Percentiles rank a stretch among this genome's conserved stretches.
These are phyloP conservation scores for Mycosphaerelloides madeirae DNA, from an alignment of 2,329 filamentous ascomycete species.

Conservation along the genomic window DNA sequence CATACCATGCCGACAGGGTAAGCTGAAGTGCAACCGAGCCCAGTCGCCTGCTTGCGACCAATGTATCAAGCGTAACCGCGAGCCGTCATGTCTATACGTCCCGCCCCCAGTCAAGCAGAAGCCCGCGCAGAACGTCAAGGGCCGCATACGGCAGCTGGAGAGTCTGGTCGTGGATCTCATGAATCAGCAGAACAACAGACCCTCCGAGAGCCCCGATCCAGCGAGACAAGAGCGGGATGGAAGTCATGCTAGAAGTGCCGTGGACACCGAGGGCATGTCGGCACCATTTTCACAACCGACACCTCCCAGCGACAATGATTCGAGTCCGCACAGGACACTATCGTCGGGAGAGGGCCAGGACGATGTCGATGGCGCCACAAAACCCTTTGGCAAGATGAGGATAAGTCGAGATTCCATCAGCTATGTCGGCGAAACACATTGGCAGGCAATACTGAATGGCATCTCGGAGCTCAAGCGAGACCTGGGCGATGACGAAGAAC, in stretches of 20 bases:
- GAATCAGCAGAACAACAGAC: constrained; percentile 25
- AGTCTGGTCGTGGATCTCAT: constrained; percentile 34
- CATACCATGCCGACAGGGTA: constrained; percentile 33
- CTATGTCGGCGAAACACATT: constrained; percentile 79
- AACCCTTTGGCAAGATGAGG: constrained; percentile 75
- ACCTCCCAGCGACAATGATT: constrained; percentile 29
- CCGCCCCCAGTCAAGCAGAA: constrained; percentile 31
- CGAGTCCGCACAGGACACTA: constrained; percentile 5
- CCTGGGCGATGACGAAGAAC: constrained; percentile 22
- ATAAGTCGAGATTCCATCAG: constrained; percentile 70
- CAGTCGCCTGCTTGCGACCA: constrained; percentile 35
- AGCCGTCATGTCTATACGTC: constrained; percentile 29
- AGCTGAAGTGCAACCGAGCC: constrained; percentile 34
- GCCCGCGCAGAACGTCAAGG: constrained; percentile 32
- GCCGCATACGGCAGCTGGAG: constrained; percentile 33
- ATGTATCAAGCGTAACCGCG: constrained; percentile 33
- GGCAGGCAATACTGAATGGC: constrained; percentile 73
- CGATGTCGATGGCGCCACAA: constrained; percentile 53
- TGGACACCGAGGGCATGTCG: background rate
- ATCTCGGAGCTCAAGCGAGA: constrained; percentile 33
- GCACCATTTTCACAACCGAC: constrained; percentile 21
- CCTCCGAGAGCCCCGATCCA: background rate
- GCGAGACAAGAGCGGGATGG: constrained; percentile 2
- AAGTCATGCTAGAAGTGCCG: background rate
- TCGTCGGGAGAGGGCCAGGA: constrained; percentile 11